Evolutionary conservation across 768 basidiomycete species (phyloP).

Genomic region (Amanita pseudoporphyria): DNA sequence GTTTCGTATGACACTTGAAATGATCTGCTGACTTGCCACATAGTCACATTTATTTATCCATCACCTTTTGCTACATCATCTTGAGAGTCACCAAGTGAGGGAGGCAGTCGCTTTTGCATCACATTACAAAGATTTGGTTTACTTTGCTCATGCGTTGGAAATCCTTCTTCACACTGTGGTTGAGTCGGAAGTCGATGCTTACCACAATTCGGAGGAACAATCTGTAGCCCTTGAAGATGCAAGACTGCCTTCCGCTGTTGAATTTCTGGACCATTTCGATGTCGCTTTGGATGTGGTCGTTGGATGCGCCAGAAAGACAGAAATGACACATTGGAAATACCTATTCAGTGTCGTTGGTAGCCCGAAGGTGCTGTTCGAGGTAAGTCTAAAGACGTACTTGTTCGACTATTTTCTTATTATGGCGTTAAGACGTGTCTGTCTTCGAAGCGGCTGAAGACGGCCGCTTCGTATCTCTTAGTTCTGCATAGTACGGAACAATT

Average conservation of each 20-base stretch:
- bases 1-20: not conserved
- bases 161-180: conserved; percentile 90
- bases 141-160: conserved; percentile 90
- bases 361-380: conserved; percentile 88
- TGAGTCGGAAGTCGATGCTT: conserved; percentile 61
- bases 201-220: conserved; percentile 21
- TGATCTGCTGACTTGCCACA: not conserved
- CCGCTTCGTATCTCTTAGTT: conserved; percentile 87
- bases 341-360: conserved; percentile 88
- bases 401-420: not conserved
- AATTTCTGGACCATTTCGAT: conserved; percentile 94
- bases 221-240: conserved; percentile 21
- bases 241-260: conserved; percentile 60
- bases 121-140: conserved; percentile 82
- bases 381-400: conserved; percentile 18
- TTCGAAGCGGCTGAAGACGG: conserved; percentile 71
- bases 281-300: conserved; percentile 89
- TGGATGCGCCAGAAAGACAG: conserved; percentile 93
- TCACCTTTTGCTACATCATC: conserved; percentile 78
- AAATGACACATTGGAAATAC: conserved; percentile 82
- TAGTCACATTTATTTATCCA: conserved; percentile 94
- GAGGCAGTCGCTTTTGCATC: conserved; percentile 83
- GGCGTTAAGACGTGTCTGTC: conserved; percentile 57
- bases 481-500: conserved; percentile 89
- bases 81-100: conserved; percentile 49